These are phyloP conservation scores for Breynia disticha DNA, from an alignment of 441 rosid species.

Conservation along the genomic window DNA sequence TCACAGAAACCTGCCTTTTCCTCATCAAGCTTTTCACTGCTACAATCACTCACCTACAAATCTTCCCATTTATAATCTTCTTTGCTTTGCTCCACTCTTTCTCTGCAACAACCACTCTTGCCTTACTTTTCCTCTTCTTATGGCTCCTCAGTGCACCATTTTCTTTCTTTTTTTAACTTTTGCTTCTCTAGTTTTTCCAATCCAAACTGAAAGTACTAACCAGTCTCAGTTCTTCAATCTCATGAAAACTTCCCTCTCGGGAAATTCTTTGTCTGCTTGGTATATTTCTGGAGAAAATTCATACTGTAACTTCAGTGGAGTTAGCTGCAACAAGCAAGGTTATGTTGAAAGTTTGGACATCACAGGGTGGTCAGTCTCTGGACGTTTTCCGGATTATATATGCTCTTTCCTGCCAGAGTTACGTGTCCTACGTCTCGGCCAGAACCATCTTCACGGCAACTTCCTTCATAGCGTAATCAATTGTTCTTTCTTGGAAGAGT, in stretches of 20 bases:
- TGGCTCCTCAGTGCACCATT: conserved; percentile 26
- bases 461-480: conserved; percentile 46
- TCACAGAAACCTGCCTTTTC: conserved; percentile 32
- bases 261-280: conserved; percentile 54
- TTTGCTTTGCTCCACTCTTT: conserved; percentile 24
- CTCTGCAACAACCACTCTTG: conserved; percentile 29
- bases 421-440: conserved; percentile 54
- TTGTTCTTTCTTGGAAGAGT: conserved; percentile 68
- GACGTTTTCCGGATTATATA: conserved; percentile 46
- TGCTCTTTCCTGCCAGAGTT: conserved; percentile 65
- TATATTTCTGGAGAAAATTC: conserved; percentile 25
- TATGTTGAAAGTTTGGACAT: conserved; percentile 50
- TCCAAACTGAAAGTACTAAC: conserved; percentile 17
- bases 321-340: conserved; percentile 52
- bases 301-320: conserved; percentile 60
- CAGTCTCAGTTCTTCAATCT: conserved; percentile 59
- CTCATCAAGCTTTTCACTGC: conserved; percentile 23
- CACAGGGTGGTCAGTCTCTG: conserved; percentile 49
- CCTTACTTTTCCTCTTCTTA: background rate
- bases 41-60: conserved; percentile 31
- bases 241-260: conserved; percentile 51
- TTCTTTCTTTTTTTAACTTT: conserved; percentile 20
- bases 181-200: conserved; percentile 16
- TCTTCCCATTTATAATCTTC: conserved; percentile 35
- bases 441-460: conserved; percentile 46